phyloP scores from a whole-genome alignment of 2,329 filamentous ascomycete species.

The Cyphellophora europaea region DNA sequence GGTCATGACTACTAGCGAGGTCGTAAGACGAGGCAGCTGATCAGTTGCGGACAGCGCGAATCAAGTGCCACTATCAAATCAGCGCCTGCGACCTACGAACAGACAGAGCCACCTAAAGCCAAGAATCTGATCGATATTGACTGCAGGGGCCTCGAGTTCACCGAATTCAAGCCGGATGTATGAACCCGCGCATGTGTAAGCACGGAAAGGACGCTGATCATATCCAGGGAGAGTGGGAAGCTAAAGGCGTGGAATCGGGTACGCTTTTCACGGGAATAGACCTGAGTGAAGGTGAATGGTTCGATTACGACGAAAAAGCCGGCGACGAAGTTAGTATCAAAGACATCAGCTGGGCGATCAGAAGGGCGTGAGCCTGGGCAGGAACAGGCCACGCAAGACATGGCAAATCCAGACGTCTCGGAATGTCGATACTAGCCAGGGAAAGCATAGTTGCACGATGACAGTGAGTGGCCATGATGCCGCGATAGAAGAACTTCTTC shows the following conservation, averaged over 20 bases:
- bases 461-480: no score
- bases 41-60: constrained; percentile 61
- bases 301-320: constrained; percentile 92
- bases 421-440: no score
- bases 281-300: constrained; percentile 87
- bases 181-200: constrained; percentile 16
- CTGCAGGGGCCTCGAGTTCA: constrained; percentile 87
- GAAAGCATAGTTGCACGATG: no score
- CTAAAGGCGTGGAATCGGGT: constrained; percentile 67
- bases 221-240: constrained; percentile 75
- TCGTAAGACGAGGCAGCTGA: no score
- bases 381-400: no score
- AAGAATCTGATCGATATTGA: constrained; percentile 84
- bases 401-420: no score
- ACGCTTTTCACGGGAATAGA: constrained; percentile 79
- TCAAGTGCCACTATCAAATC: constrained; percentile 77
- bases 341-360: constrained; percentile 78
- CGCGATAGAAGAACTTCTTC: no score
- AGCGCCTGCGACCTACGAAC: constrained; percentile 61
- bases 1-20: no score
- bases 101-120: constrained; percentile 60
- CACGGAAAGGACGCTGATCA: constrained; percentile 2
- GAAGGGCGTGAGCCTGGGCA: constrained; percentile 56
- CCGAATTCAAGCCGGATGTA: constrained; percentile 83
- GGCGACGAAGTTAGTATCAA: constrained; percentile 88